phyloP scores from a whole-genome alignment of 495 filamentous ascomycete genomes.

The Podospora pseudopauciseta region DNA sequence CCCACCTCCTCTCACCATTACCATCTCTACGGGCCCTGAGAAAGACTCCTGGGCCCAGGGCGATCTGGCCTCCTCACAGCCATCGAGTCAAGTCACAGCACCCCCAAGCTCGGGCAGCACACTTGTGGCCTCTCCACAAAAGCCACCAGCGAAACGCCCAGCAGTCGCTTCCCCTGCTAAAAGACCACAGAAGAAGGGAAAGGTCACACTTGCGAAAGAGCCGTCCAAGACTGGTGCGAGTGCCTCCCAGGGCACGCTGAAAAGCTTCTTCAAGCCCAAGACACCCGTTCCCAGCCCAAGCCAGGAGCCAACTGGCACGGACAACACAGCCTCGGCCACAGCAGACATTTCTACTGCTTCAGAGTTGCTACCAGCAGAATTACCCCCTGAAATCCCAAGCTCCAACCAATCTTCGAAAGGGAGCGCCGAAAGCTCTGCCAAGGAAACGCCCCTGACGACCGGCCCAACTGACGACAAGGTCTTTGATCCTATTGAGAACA shows the following conservation, averaged over 20 bases:
- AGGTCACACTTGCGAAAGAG: constrained; percentile 33
- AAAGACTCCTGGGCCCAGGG: background rate
- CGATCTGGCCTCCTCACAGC: background rate
- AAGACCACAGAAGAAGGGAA: constrained; percentile 43
- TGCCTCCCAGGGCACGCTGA: constrained; percentile 70
- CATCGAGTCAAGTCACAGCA: background rate
- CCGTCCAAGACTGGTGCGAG: constrained; percentile 33
- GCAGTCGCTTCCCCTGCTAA: constrained; percentile 16
- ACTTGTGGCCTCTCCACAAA: background rate
- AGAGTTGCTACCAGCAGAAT: background rate
- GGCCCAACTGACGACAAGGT: constrained; percentile 29
- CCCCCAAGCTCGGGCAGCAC: background rate
- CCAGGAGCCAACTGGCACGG: background rate
- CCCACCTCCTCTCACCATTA: background rate
- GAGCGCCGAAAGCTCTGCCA: background rate
- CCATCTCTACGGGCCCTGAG: constrained; percentile 1
- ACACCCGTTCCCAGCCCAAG: constrained; percentile 23
- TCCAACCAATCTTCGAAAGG: constrained; percentile 2
- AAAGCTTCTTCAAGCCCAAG: constrained; percentile 77
- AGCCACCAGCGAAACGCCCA: constrained; percentile 12
- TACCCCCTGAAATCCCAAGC: background rate
- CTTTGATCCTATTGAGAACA: constrained; percentile 67
- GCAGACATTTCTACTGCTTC: background rate
- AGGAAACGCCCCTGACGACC: background rate
- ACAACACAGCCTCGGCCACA: background rate